Base-by-base conservation (phyloP, 2,329 filamentous ascomycete species). In the Cordyceps cateniannulata region DNA sequence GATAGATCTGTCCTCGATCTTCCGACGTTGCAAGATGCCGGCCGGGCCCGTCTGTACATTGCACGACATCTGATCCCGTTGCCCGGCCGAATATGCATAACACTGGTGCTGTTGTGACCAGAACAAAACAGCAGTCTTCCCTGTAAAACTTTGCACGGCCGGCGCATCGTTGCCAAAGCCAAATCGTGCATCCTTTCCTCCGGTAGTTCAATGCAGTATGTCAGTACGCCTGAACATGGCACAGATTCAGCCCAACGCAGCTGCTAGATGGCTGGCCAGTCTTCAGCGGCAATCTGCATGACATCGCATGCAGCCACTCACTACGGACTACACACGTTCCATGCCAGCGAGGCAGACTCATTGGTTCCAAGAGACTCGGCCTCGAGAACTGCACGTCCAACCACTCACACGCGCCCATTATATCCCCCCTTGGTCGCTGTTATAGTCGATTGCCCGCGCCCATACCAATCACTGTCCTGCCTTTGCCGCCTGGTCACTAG, bases 401-500 rank as follows among this genome's bases (percentile, higher is more conserved):
- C 42, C 18, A 22, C 5, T 40, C 49, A 40, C 29, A 9, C 20
- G 24, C 5, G 10, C 44, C 32, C 12, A 49, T n/a, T 27, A 40
- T 38, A 47, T 35, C 42, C 45, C 12, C 16, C 27, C 18, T 35
- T 24, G 25, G 40, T 40, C 22, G 24, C n/a, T 42, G 20, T 25
- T 32, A 29, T 32, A 47, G 42, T 27, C 53, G 40, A 56, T 16
- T 40, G 29, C 42, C 42, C 29, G 42, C 25, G 14, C 9, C 42
- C 54, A 57, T 49, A 32, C 54, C 54, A 57, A 57, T 57, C 54
- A 27, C 44, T 20, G 9, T 12, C 16, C 44, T 57, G 20, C 32
- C 44, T 40, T 57, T 48, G 16, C 44, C 54, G 44, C 54, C 54
- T 27, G 12, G 44, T 24, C 35, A 18, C 44, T 9, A 24, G 22